Base-by-base conservation (phyloP, 2,329 filamentous ascomycete genomes). In the Chrysoporthe deuterocubensis region DNA sequence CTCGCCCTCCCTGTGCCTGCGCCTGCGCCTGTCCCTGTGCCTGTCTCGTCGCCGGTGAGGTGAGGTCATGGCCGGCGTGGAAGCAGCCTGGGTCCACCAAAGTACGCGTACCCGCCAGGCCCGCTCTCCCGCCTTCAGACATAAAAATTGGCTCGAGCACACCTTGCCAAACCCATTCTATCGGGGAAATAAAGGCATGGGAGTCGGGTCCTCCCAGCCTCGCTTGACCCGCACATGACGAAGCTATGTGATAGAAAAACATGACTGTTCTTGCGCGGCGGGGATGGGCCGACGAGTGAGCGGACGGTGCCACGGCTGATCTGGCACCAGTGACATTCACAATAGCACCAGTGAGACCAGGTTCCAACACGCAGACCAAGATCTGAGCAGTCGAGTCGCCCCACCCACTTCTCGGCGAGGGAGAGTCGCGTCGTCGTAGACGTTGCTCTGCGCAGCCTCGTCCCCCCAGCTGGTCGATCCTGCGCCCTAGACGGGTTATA, bases 141-240 rank as follows among this genome's bases (percentile, higher is more conserved):
- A 50, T 60, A 57, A 61, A 34, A 40, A 40, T 37, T 46, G 64
- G 67, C 67, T 65, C 65, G 67, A 67, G 67, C 67, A 67, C 57
- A 67, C 62, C 67, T 69, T 69, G 65, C 67, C 40, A 67, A 67
- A 43, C 26, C 43, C 63, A 43, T 57, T 32, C 64, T 58, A 26
- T 48, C 64, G 60, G 65, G 6, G 26, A 52, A 13, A 56, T 32
- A 46, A 60, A 9, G 9, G 40, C 62, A 59, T 60, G 62, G 62
- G 57, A 42, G 40, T 26, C 21, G 61, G 65, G 62, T 26, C 26
- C 37, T 21, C 68, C 68, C 62, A 64, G 62, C 62, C 68, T 67
- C 62, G 56, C 65, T 64, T 42, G 43, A 48, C 52, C 34, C 42
- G 58, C 18, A 40, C 43, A 61, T 61, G 54, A 52, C 62, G 42